Evolutionary conservation across 2,329 filamentous ascomycete species (phyloP).

Genomic region (Rutstroemia sp.): DNA sequence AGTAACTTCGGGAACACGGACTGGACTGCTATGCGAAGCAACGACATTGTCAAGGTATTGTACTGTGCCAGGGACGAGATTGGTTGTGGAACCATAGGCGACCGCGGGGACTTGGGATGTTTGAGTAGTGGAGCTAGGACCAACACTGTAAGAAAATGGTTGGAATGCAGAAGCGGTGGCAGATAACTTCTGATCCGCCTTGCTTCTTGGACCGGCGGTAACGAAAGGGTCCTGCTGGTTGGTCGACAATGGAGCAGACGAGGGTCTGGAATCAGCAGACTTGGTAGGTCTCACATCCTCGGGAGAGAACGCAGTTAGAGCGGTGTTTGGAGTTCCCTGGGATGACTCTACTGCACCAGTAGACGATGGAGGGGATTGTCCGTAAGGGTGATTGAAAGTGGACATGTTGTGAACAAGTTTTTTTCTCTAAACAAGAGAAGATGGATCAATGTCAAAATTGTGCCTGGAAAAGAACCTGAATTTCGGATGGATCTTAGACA

Average conservation of each 20-base stretch:
- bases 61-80: constrained; percentile 5
- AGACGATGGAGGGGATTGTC: constrained; percentile 29
- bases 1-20: constrained; percentile 2
- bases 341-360: constrained; percentile 47
- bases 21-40: constrained; percentile 3
- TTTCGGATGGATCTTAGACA: neutral
- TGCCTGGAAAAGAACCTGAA: neutral
- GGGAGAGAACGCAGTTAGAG: constrained; percentile 56
- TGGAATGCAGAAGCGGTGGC: constrained; percentile 57
- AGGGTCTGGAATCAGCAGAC: constrained; percentile 18
- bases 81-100: constrained; percentile 4
- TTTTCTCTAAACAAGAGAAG: neutral
- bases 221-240: constrained; percentile 43
- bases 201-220: constrained; percentile 27
- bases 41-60: constrained; percentile 9
- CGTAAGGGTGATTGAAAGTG: constrained; percentile 5
- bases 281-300: constrained; percentile 35
- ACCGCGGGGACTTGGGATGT: neutral
- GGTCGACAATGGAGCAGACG: constrained; percentile 22
- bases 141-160: constrained; percentile 33
- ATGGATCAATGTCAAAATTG: neutral
- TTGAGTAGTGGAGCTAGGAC: neutral
- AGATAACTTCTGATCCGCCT: constrained; percentile 45
- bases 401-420: constrained; percentile 8
- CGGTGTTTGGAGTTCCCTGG: constrained; percentile 58